Evolutionary conservation across 140 eudicot species (phyloP).

Genomic region (Oenanthe javanica): DNA sequence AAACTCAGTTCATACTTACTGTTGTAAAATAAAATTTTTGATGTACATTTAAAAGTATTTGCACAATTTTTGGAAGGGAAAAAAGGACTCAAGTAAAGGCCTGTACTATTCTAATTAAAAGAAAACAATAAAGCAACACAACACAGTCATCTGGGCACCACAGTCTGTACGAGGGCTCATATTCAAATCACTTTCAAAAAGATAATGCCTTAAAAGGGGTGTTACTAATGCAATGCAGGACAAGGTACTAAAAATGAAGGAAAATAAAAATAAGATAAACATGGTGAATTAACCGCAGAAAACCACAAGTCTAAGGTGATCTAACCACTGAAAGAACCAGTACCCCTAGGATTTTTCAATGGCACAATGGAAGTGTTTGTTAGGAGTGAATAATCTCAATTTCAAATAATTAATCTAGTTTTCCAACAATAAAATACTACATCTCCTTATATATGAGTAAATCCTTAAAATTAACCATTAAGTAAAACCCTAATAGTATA

Average conservation of each 20-base stretch:
- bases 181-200: background rate
- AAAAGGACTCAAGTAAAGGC: background rate
- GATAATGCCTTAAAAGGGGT: background rate
- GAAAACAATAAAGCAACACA: background rate
- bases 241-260: background rate
- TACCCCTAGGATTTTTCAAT: too few relatives aligned
- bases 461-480: too few relatives aligned
- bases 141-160: background rate
- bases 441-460: too few relatives aligned
- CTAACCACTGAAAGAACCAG: too few relatives aligned
- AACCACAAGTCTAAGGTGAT: background rate
- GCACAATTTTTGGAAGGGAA: background rate
- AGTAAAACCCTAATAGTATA: too few relatives aligned
- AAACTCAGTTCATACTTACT: background rate
- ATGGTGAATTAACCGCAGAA: background rate
- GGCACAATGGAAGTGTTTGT: too few relatives aligned
- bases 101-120: background rate
- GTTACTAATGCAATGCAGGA: background rate
- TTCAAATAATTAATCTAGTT: background rate
- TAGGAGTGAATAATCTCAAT: background rate
- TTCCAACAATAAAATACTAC: too few relatives aligned
- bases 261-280: background rate
- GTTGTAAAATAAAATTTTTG: background rate
- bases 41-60: background rate
- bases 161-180: background rate